phyloP scores from a whole-genome alignment of 805 yeast genomes.

The Sugiyamaella chiloensis region DNA sequence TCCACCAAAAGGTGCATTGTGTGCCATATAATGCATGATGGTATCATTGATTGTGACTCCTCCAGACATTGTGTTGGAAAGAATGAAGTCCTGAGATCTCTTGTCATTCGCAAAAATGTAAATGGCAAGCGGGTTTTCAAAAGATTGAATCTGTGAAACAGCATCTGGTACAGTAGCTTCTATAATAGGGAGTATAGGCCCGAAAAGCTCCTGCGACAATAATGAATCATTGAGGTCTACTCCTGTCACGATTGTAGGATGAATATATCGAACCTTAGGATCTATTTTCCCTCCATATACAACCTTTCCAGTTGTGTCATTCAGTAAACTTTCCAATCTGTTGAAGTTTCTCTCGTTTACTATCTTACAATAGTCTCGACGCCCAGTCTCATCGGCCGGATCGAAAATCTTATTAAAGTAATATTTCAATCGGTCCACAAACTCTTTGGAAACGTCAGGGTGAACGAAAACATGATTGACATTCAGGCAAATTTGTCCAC shows the following conservation, averaged over 20 bases:
- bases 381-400: constrained; percentile 28
- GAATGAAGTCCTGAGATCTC: constrained; percentile 49
- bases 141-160: constrained; percentile 42
- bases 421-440: constrained; percentile 41
- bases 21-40: constrained; percentile 62
- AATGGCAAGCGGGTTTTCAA: constrained; percentile 77
- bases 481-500: constrained; percentile 92
- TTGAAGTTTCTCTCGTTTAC: constrained; percentile 51
- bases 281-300: not conserved
- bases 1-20: constrained; percentile 85
- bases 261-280: too few relatives aligned
- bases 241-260: too few relatives aligned
- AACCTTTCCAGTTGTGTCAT: constrained; percentile 47
- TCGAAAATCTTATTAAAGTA: constrained; percentile 43
- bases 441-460: constrained; percentile 49
- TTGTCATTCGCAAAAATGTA: constrained; percentile 59
- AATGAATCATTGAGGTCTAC: too few relatives aligned
- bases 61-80: constrained; percentile 63
- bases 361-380: constrained; percentile 56
- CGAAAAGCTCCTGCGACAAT: constrained; percentile 72
- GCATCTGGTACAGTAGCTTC: constrained; percentile 57
- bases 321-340: constrained; percentile 22
- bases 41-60: constrained; percentile 67
- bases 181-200: constrained; percentile 78
- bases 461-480: constrained; percentile 77